Base-by-base conservation (phyloP, 345 rosid species). In the Eucalyptus marginata region DNA sequence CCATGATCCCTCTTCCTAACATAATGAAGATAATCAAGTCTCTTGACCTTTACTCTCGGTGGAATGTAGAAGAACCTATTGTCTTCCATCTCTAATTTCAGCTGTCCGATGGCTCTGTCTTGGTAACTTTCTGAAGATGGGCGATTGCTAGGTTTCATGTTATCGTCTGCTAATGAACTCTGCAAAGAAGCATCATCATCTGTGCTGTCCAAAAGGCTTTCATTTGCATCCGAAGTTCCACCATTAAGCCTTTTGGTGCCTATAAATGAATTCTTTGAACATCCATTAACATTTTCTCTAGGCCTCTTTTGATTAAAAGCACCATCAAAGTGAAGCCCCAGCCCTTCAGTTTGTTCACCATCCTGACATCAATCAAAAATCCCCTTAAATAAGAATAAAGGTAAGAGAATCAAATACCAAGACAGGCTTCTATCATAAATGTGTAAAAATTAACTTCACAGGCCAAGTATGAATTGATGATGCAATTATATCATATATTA, bases 71-170 rank as follows among this genome's bases (percentile, higher is more conserved):
- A 83, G 92, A 97, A 96, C 89, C 93, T 90, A 59, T 95, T 92
- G 88, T 95, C 96, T 88, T 92, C 95, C 99, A 95, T 96, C 83
- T 96, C 95, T 90, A 59, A 43, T 86, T 93, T 95, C 90, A 97
- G 68, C 87, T 56, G 90, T 87, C 92, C 90, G 40, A 97, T 89
- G 40, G 93, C 92, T 80, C 46, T 86, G 13, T 92, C 94, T 91
- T 66, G 86, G 17, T 29, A 15, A 22, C 79, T 59, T 89, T 90
- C 92, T 13, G 87, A 68, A 6, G 89, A 56, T 47, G 52, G 85
- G 87, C 90, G n/a, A 25, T 40, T 86, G 9, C 20, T 40, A 14
- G 86, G 14, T 49, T 87, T 89, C 50, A 87, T 44, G 62, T 87
- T 88, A 88, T 89, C 89, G 50, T 83, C 86, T 86, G 86, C 91